phyloP scores from a whole-genome alignment of 1,139 yeast species.

The Pichia norvegensis region DNA sequence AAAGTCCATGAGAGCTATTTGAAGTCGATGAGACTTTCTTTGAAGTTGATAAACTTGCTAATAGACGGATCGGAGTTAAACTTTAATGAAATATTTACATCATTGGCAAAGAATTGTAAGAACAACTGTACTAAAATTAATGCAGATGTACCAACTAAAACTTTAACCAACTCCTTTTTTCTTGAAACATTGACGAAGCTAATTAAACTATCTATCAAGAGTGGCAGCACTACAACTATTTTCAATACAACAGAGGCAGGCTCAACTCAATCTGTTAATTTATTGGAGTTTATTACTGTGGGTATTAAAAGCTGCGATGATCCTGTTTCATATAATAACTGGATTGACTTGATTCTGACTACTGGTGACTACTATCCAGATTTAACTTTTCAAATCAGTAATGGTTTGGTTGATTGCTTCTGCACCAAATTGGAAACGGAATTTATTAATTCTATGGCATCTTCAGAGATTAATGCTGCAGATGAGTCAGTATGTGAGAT shows the following conservation, averaged over 20 bases:
- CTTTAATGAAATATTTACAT: slow-evolving; percentile 35
- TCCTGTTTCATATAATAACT: slow-evolving; percentile 20
- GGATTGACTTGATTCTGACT: slow-evolving; percentile 23
- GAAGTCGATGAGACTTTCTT: slow-evolving; percentile 28
- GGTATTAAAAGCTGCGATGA: slow-evolving; percentile 21
- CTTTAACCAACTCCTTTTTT: slow-evolving; percentile 15
- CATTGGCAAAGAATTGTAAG: slow-evolving; percentile 22
- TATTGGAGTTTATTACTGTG: slow-evolving; percentile 21
- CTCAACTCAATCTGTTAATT: slow-evolving; percentile 13
- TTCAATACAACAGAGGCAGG: slow-evolving; percentile 14
- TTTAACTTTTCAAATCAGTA: slow-evolving; percentile 41
- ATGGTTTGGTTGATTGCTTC: slow-evolving; percentile 43
- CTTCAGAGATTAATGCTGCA: slow-evolving; percentile 21
- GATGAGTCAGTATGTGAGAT: slow-evolving; percentile 46
- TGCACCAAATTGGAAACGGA: slow-evolving; percentile 36
- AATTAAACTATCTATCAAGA: slow-evolving; percentile 21
- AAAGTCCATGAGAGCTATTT: slow-evolving; percentile 27
- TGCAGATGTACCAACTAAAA: not conserved
- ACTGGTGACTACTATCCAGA: slow-evolving; percentile 22
- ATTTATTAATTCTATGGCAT: slow-evolving; percentile 2
- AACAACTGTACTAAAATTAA: slow-evolving; percentile 6
- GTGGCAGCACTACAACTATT: slow-evolving; percentile 13
- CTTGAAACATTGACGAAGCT: slow-evolving; percentile 18
- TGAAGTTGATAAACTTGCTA: slow-evolving; percentile 39
- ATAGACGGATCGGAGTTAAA: slow-evolving; percentile 51